Evolutionary conservation across 768 basidiomycete genomes (phyloP), one percentile per base, ranked within the genome.

Genomic region (Leccinum uliginosum): DNA sequence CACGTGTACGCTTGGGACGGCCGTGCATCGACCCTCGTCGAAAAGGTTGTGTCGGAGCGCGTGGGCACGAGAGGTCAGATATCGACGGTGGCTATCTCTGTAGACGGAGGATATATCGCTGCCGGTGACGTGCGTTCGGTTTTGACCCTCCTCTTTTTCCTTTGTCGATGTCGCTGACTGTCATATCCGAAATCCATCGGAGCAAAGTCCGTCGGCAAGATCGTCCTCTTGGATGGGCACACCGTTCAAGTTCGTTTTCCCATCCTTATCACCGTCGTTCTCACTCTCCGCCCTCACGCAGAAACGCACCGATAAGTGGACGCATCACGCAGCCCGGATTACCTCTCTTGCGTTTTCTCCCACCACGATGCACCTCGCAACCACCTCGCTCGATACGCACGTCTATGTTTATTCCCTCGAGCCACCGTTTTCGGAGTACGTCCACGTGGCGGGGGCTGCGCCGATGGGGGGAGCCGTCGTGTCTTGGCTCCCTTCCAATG

Each of bases 381-480:
- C 93, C 4, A 93, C 88, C 11, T 91, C 93, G 19, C 79, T 96
- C n/a, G 96, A 98, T 69, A 95, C 94, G 29, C 83, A 93, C 62
- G 83, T 96, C 5, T 97, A 93, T 66, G 74, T 98, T 24, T 98
- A 91, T 85, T 85, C 86, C 60, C 83, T 92, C 29, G 75, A 74
- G 45, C 81, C 83, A 65, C 85, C 87, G 9, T 73, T 83, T 70
- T 63, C 61, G 23, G 85, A 80, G 71, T 90, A 89, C 62, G 83
- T 93, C 34, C 80, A 85, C 26, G 85, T 98, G 69, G 87, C 86
- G 78, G 93, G 93, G 59, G 93, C 91, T 1, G 85, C 85, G 35
- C 84, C 91, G 6, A 91, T 93, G 12, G 94, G 95, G 9, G 87
- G 93, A 3, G 86, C 85, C 58, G 80, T 80, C 19, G 92, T 94